Percentiles rank a stretch among this genome's conserved stretches.
Evolutionary conservation across 495 filamentous ascomycete genomes (phyloP).

Genomic region (Aspergillus olivimuriae): DNA sequence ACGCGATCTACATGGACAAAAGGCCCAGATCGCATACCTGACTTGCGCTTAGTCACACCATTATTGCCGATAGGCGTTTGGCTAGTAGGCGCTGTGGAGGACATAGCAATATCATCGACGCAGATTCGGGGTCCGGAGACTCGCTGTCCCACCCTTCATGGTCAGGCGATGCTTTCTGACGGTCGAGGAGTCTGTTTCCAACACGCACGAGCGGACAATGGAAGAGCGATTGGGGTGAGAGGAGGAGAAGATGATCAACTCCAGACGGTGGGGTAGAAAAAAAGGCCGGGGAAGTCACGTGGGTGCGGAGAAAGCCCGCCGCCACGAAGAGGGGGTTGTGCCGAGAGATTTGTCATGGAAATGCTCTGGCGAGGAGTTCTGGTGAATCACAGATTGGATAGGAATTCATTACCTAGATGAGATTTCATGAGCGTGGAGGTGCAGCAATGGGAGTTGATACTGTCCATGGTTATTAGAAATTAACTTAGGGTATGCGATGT

Average conservation of each 20-base stretch:
- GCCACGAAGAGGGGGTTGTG: too few relatives aligned
- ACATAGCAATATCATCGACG: slow-evolving; percentile 26
- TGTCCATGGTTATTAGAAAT: too few relatives aligned
- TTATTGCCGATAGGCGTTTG: slow-evolving; percentile 14
- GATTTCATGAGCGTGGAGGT: too few relatives aligned
- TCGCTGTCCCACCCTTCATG: slow-evolving; percentile 11
- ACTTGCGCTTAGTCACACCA: slow-evolving; percentile 27
- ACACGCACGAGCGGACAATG: not conserved
- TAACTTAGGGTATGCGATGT: too few relatives aligned
- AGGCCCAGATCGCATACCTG: slow-evolving; percentile 10
- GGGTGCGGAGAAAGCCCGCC: not conserved
- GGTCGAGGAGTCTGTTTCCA: not conserved
- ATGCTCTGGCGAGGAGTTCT: too few relatives aligned
- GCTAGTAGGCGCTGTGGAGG: slow-evolving; percentile 20
- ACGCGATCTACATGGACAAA: not conserved
- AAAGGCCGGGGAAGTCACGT: slow-evolving; percentile 1
- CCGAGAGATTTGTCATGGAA: too few relatives aligned
- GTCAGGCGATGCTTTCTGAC: not conserved
- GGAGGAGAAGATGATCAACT: slow-evolving; percentile 5
- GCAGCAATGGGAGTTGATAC: too few relatives aligned
- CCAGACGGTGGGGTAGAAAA: slow-evolving; percentile 1
- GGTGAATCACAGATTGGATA: too few relatives aligned
- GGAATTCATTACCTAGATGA: too few relatives aligned
- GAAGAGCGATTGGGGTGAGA: not conserved
- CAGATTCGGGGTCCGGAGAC: slow-evolving; percentile 13